Conservation (phyloP, 2,329 filamentous ascomycete genomes). For the Hymenoscyphus repandus region DNA sequence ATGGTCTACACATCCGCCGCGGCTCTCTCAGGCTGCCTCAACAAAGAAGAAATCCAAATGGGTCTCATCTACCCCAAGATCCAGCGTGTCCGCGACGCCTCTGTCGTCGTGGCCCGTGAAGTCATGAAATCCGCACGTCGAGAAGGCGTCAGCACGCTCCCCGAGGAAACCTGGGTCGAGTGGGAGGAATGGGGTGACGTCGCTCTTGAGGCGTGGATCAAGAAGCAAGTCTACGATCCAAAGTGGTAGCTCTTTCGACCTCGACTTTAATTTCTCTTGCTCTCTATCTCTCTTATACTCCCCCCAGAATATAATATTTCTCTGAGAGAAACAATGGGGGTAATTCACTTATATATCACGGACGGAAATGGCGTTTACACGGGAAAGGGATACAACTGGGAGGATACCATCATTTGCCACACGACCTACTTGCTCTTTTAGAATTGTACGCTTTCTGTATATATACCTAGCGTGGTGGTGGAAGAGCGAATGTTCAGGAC, state of each 20-base stretch:
- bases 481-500: background rate
- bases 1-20: constrained; percentile 96
- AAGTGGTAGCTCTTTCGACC: constrained; percentile 21
- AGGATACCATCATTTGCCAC: too few species aligned
- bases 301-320: too few species aligned
- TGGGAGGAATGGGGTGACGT: constrained; percentile 70
- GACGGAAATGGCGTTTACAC: too few species aligned
- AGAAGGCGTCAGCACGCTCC: constrained; percentile 67
- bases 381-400: too few species aligned
- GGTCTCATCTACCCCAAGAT: constrained; percentile 90
- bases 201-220: constrained; percentile 54
- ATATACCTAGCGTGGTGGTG: background rate
- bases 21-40: constrained; percentile 72
- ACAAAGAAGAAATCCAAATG: constrained; percentile 72
- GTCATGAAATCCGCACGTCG: constrained; percentile 89
- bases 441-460: background rate
- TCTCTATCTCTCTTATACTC: background rate
- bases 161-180: constrained; percentile 64
- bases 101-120: constrained; percentile 77
- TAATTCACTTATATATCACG: too few species aligned
- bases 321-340: background rate
- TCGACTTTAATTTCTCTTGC: background rate
- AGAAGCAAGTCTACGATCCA: constrained; percentile 56
- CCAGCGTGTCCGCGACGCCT: constrained; percentile 86
- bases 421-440: background rate